Evolutionary conservation across 179 eudicot species (phyloP).

Genomic region (Monotropa hypopitys): DNA sequence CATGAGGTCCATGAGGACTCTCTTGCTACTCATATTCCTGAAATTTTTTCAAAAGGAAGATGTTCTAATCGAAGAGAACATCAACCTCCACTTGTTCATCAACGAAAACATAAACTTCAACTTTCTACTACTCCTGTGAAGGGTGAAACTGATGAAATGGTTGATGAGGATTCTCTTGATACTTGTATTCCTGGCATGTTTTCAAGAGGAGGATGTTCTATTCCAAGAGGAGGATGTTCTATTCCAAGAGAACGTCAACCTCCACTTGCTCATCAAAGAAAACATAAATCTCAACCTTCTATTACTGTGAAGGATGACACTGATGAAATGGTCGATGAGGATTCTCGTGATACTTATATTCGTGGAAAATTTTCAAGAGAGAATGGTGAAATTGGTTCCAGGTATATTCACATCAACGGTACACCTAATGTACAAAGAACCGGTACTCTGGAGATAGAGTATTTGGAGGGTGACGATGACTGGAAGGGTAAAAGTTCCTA

Average conservation of each 20-base stretch:
- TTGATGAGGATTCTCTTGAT: not conserved
- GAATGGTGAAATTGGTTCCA: slow-evolving; percentile 19
- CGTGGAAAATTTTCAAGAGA: slow-evolving; percentile 25
- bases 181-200: too few species aligned
- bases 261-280: not conserved
- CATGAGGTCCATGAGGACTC: slow-evolving; percentile 29
- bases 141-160: slow-evolving; percentile 11
- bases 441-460: slow-evolving; percentile 25
- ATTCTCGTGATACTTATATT: slow-evolving; percentile 34
- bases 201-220: too few species aligned
- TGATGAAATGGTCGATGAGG: slow-evolving; percentile 14
- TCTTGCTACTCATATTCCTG: slow-evolving; percentile 33
- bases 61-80: not conserved
- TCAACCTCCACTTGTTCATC: not conserved
- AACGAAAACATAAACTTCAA: not conserved
- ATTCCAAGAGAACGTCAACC: too few species aligned
- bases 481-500: slow-evolving; percentile 11
- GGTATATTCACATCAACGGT: slow-evolving; percentile 15
- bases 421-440: slow-evolving; percentile 19
- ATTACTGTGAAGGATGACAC: slow-evolving; percentile 6
- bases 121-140: slow-evolving; percentile 5
- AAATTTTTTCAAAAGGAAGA: slow-evolving; percentile 23
- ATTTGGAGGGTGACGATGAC: slow-evolving; percentile 20
- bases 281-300: not conserved
- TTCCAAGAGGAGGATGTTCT: too few species aligned